Conservation (phyloP, 2,329 filamentous ascomycete genomes). For the Fusarium pininemorale region DNA sequence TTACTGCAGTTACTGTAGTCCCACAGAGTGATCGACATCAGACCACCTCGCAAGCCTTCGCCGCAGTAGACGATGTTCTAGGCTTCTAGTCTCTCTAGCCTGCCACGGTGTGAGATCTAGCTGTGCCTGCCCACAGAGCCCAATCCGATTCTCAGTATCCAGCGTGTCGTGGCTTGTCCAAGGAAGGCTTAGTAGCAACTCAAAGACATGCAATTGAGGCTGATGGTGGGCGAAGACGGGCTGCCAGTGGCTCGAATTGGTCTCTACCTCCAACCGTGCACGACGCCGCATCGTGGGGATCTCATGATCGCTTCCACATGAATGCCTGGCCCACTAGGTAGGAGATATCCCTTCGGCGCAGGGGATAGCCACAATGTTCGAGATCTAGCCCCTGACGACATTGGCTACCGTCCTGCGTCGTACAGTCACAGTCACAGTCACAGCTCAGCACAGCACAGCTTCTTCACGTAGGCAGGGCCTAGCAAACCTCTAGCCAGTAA, state of each 20-base stretch:
- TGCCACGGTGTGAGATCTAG: conserved; percentile 27
- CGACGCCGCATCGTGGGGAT: conserved; percentile 42
- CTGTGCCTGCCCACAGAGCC: conserved; percentile 6
- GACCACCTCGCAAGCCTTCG: conserved; percentile 40
- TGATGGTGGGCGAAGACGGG: conserved; percentile 19
- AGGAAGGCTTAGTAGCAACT: conserved; percentile 5
- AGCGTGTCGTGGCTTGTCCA: conserved; percentile 15
- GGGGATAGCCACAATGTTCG: conserved; percentile 13
- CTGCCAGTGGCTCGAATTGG: conserved; percentile 14
- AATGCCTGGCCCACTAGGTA: conserved; percentile 27
- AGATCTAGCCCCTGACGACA: conserved; percentile 39
- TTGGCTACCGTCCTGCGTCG: conserved; percentile 19
- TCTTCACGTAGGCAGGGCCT: not conserved
- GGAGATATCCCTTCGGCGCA: conserved; percentile 10
- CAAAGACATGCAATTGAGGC: not conserved
- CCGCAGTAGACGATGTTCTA: conserved; percentile 35
- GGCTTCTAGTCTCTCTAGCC: conserved; percentile 30
- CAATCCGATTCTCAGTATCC: conserved; percentile 7
- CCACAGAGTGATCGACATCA: conserved; percentile 41
- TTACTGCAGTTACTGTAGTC: conserved; percentile 13
- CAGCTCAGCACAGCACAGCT: not conserved
- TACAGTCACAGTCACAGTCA: not conserved
- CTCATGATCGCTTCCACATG: conserved; percentile 36
- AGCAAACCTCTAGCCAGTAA: conserved; percentile 14
- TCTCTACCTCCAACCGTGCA: conserved; percentile 35